Evolutionary conservation across 495 filamentous ascomycete genomes (phyloP), one percentile per base, ranked within the genome.

Genomic region (Penicillium fimorum): DNA sequence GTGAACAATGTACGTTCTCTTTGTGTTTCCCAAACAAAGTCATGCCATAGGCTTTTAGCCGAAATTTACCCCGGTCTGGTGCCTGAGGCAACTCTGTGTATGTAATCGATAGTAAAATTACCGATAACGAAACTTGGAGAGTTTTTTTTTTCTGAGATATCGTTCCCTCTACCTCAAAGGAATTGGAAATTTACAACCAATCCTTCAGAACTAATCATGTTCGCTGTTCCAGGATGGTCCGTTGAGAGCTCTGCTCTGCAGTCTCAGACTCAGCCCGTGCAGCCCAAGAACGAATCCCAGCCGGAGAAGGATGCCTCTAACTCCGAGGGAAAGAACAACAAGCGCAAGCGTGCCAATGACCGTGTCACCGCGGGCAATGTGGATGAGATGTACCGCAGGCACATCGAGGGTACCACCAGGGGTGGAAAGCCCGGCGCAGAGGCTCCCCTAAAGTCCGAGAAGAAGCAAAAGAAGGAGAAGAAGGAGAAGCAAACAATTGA

Each of bases 211-310:
- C 22, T 52, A 58, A 74, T 37, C 58, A 97, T 98, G 94, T 98
- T 98, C 69, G 84, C 92, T 5, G 92, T 97, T 50, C 88, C 88
- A 59, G 94, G 93, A 58, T 96, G 92, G 89, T 87, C 88, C 20
- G 76, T 97, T 25, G 80, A 89, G 57, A 79, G 84, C 50, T 80
- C 83, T 61, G 76, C 75, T 45, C 82, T 92, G 48, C 90, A 88
- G 71, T 70, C 82, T 22, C 91, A 96, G 73, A 79, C 73, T 29
- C 78, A 83, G 30, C 47, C 62, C n/a, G 45, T 55, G 20, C 66
- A 66, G 46, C 20, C 61, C n/a, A 59, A 66, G 43, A 61, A 58
- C 8, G 45, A 68, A 15, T 56, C 65, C 29, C 63, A 67, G 63
- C 45, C 70, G 32, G 38, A 53, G 5, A 67, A 76, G 12, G 71